Evolutionary conservation across 73 alveolate species (phyloP), one percentile per base, ranked within the genome.

Genomic region (Halteria grandinella): DNA sequence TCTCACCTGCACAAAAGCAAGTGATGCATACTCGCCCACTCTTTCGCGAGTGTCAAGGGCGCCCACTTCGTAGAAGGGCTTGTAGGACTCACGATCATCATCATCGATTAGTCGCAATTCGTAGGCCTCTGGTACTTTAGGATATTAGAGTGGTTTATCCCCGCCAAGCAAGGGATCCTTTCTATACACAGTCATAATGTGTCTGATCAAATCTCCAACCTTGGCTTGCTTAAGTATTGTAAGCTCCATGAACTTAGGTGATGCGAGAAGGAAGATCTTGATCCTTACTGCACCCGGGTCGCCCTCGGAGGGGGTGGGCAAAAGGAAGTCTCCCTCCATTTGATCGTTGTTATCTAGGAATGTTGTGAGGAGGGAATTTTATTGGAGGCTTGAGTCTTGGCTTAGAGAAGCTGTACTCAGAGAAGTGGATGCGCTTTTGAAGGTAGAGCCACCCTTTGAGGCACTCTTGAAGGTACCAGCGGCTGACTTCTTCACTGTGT

Each of bases 61-160:
- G 12, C 80, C 74, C 14, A 80, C 44, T n/a, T 80, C 90, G 31
- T 69, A 69, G 49, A 80, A 70, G 0, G 90, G 90, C 34, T 51
- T 59, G 41, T 63, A 80, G 44, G 28, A 23, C 5, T 70, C 79
- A 23, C 55, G 85, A 43, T 80, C 80, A 48, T 80, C 90, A n/a
- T n/a, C n/a, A 43, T 80, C 90, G n/a, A 80, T 80, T 11, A 69
- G 39, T 24, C 90, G 66, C 15, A 80, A 17, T 54, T 80, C 90
- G 45, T 69, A 80, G 29, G 90, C 90, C 5, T 69, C 77, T 4
- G 79, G 79, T 6, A 15, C 29, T 44, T 72, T 52, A 7, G 49
- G 74, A 18, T 34, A 31, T 18, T 45, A 31, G 5, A 52, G 33
- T 21, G 60, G 74, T 33, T 55, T 33, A 28, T 55, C 69, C n/a